Evolutionary conservation across 306 rosid genomes (phyloP), one percentile per base, ranked within the genome.

Genomic region (Sphenostylis stenocarpa): DNA sequence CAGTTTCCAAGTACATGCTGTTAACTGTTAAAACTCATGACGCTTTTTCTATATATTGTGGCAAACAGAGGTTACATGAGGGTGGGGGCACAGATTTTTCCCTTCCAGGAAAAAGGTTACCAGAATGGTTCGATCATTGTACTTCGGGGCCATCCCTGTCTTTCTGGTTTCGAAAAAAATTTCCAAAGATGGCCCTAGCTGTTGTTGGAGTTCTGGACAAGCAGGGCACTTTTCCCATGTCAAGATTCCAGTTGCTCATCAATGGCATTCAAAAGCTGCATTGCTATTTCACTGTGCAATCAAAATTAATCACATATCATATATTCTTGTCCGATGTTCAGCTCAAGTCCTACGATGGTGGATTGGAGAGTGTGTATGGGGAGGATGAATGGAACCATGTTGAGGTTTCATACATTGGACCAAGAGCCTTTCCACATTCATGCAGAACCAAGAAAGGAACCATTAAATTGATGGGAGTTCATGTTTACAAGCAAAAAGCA

Each of bases 101-200:
- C 28, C 38, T 63, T 12, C 80, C 80, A 15, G 80, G 52, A 23
- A 20, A 23, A 58, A 15, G 17, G 52, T 49, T 76, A 12, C 80
- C 80, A 49, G 53, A 63, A 49, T 76, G 72, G 72, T 76, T 76
- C 5, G 65, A 76, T 26, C 39, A 48, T 31, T 10, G 19, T 15
- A 34, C 41, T 0, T 9, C 0, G 10, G 80, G 72, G 6, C 3
- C 80, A 34, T 63, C 72, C 13, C 20, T 76, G 52, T 76, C 72
- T 76, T 76, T 76, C 51, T 76, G 80, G 80, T 76, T 63, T 64
- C 72, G 65, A 5, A 23, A 76, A 26, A 76, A 75, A 33, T 62
- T 75, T 29, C 72, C 51, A 3, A 31, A 16, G 38, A 62, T 75
- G 29, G 38, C 72, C 48, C 63, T 75, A 0, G 33, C 51, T 29